A percentile compares a stretch with the other conserved stretches of the same genome.
These are phyloP conservation scores for Zea luxurians DNA, from an alignment of 176 grass and related monocot genomes.

Conservation along the genomic window DNA sequence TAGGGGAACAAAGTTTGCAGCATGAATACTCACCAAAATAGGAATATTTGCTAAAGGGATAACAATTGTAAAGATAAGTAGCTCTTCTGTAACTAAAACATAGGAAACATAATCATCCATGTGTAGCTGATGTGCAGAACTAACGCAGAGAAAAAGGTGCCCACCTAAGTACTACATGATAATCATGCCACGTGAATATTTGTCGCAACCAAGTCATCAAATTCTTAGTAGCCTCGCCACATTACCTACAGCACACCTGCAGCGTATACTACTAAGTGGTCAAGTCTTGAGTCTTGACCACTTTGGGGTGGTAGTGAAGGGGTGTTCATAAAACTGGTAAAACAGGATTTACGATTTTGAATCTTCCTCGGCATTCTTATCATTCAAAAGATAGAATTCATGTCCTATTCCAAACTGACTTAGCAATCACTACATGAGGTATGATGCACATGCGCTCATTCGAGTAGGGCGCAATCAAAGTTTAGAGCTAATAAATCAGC, in stretches of 20 bases:
- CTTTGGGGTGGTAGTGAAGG: not conserved
- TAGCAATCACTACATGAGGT: not conserved
- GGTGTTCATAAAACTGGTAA: constrained; percentile 15
- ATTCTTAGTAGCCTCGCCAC: not conserved
- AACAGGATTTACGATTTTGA: not conserved
- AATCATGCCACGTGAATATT: not conserved
- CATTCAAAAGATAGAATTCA: constrained; percentile 19
- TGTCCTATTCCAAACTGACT: not conserved
- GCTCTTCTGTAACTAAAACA: not conserved
- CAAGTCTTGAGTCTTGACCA: not conserved
- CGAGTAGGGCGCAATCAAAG: not conserved
- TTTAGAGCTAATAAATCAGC: constrained; percentile 18
- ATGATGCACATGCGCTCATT: constrained; percentile 10
- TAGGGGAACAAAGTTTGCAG: not conserved
- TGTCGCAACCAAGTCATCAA: constrained; percentile 11
- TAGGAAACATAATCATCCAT: constrained; percentile 14
- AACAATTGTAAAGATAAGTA: not conserved
- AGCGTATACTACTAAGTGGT: not conserved
- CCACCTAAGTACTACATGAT: not conserved
- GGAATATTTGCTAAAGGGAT: not conserved
- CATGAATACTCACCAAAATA: constrained; percentile 4
- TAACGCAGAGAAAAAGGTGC: constrained; percentile 5
- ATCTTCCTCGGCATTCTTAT: constrained; percentile 6
- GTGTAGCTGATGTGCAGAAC: constrained; percentile 18
- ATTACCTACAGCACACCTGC: not conserved